Evolutionary conservation across 805 yeast species (phyloP).

Genomic region (Ogataea naganishii): DNA sequence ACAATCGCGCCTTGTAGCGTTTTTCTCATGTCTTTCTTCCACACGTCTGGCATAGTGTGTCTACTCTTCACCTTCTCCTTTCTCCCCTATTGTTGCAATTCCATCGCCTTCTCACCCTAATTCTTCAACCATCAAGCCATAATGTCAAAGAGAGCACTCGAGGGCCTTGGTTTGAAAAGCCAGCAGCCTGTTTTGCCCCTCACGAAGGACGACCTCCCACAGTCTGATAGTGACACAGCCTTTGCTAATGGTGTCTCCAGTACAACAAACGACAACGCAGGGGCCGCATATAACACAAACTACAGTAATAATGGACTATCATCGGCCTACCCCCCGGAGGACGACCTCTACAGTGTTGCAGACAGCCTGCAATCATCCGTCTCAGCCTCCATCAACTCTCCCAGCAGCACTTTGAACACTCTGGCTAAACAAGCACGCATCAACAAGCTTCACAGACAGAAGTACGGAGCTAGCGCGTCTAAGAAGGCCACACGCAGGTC

Average conservation of each 20-base stretch:
- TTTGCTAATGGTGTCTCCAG: not conserved
- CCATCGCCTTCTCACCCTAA: not conserved
- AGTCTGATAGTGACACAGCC: not conserved
- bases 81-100: no score
- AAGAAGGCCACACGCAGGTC: not conserved
- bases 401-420: conserved; percentile 14
- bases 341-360: conserved; percentile 17
- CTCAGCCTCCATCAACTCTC: conserved; percentile 13
- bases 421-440: conserved; percentile 10
- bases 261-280: not conserved
- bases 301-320: no score
- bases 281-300: not conserved
- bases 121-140: not conserved
- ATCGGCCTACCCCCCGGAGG: no score
- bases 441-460: conserved; percentile 1
- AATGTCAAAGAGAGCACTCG: conserved; percentile 3
- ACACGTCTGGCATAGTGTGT: no score
- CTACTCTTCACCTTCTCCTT: no score
- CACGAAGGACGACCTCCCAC: not conserved
- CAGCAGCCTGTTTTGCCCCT: not conserved
- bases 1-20: no score
- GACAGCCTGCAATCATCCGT: conserved; percentile 13
- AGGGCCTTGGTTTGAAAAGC: conserved; percentile 1
- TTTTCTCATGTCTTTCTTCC: no score
- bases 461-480: not conserved